These are phyloP conservation scores for Eutrema heterophyllum DNA, from an alignment of 345 rosid genomes.

Conservation along the genomic window DNA sequence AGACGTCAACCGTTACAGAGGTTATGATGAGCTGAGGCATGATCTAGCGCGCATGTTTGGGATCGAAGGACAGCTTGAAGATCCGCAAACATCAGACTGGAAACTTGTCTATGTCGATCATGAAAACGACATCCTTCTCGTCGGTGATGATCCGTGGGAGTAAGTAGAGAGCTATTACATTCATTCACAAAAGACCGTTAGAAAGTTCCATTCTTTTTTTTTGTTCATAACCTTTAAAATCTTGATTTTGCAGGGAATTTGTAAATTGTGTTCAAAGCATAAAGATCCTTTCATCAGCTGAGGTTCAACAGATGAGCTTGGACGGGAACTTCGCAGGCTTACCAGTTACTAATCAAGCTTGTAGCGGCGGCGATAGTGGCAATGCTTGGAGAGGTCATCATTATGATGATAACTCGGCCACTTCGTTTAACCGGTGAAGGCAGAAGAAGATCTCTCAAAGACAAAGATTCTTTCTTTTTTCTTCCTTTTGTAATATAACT, in stretches of 20 bases:
- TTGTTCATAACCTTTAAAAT: not conserved
- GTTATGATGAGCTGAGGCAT: slow-evolving; percentile 73
- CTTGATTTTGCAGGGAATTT: slow-evolving; percentile 62
- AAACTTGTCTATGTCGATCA: slow-evolving; percentile 91
- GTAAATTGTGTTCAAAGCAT: slow-evolving; percentile 79
- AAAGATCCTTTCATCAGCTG: slow-evolving; percentile 74
- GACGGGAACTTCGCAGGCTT: slow-evolving; percentile 69
- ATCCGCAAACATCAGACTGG: slow-evolving; percentile 91
- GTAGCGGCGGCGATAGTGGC: slow-evolving; percentile 77
- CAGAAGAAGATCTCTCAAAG: not conserved
- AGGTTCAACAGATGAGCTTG: slow-evolving; percentile 87
- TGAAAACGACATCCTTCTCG: slow-evolving; percentile 90
- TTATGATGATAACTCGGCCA: slow-evolving; percentile 68
- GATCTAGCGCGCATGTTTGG: slow-evolving; percentile 97
- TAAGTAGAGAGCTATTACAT: slow-evolving; percentile 35
- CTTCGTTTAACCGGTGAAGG: slow-evolving; percentile 63
- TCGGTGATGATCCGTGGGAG: slow-evolving; percentile 99
- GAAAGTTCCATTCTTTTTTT: not conserved
- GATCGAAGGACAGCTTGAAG: slow-evolving; percentile 93
- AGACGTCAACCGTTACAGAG: slow-evolving; percentile 84
- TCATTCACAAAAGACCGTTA: not conserved
- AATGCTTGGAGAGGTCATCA: slow-evolving; percentile 84
- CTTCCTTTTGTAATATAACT: slow-evolving; percentile 18
- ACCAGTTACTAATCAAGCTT: slow-evolving; percentile 63
- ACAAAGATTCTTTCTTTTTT: slow-evolving; percentile 18